These are phyloP conservation scores for Tuber melanosporum DNA, from an alignment of 495 filamentous ascomycete genomes.

Conservation along the genomic window DNA sequence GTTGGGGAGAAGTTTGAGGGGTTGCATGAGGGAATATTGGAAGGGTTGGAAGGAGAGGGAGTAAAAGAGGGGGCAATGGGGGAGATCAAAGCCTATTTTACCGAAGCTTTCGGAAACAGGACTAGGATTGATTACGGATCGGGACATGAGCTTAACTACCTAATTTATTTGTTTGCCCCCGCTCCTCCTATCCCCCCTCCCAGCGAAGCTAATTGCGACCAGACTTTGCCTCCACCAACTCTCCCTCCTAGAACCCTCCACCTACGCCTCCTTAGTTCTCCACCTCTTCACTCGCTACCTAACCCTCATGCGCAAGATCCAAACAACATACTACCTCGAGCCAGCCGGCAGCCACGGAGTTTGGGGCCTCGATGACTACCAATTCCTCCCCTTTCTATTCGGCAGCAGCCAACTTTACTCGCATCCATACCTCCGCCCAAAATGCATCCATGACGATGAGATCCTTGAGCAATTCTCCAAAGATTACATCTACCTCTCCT, in stretches of 20 bases:
- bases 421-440: conserved; percentile 80
- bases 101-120: conserved; percentile 75
- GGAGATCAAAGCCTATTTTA: conserved; percentile 73
- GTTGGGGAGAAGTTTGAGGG: conserved; percentile 51
- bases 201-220: neutral
- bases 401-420: conserved; percentile 82
- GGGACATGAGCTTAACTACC: conserved; percentile 93
- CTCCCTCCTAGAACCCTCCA: conserved; percentile 53
- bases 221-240: conserved; percentile 75
- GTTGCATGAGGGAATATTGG: conserved; percentile 52
- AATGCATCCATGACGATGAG: conserved; percentile 76
- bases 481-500: conserved; percentile 72
- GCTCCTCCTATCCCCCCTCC: neutral
- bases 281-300: conserved; percentile 76
- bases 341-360: conserved; percentile 92
- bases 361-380: conserved; percentile 97
- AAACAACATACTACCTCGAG: conserved; percentile 88
- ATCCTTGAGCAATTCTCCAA: conserved; percentile 69
- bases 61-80: conserved; percentile 52
- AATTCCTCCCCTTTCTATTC: conserved; percentile 93
- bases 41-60: conserved; percentile 49
- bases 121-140: conserved; percentile 94
- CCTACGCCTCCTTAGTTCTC: conserved; percentile 68
- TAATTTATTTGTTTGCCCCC: conserved; percentile 63
- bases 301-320: conserved; percentile 68